These are phyloP conservation scores for Euphorbia tirucalli DNA, from an alignment of 345 rosid species.

Conservation along the genomic window DNA sequence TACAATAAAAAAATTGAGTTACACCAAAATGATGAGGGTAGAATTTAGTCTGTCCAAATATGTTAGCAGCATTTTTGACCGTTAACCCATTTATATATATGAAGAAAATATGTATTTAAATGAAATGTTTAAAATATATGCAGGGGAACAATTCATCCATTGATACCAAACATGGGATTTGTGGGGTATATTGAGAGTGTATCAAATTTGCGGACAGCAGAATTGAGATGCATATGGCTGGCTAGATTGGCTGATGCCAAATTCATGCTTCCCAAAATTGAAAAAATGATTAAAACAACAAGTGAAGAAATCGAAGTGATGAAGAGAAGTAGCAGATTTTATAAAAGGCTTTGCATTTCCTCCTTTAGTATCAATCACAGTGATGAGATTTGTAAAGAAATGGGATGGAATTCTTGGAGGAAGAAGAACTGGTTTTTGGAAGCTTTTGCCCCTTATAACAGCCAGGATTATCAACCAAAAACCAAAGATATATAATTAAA, in stretches of 20 bases:
- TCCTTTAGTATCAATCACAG: too few species aligned
- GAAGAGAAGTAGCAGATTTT: too few species aligned
- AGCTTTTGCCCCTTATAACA: slow-evolving; percentile 43
- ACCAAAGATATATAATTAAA: neutral
- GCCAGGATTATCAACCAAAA: slow-evolving; percentile 44
- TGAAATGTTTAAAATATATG: too few species aligned
- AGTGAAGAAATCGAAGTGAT: slow-evolving; percentile 41
- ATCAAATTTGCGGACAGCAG: slow-evolving; percentile 25
- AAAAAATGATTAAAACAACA: too few species aligned
- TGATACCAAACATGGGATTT: slow-evolving; percentile 62
- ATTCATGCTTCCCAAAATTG: slow-evolving; percentile 44
- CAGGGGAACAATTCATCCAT: slow-evolving; percentile 56
- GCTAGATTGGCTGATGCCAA: slow-evolving; percentile 36
- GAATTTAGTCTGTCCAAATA: too few species aligned
- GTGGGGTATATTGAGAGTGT: slow-evolving; percentile 57
- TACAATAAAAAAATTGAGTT: too few species aligned
- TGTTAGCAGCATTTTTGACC: too few species aligned
- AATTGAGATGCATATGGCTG: slow-evolving; percentile 55
- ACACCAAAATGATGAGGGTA: too few species aligned
- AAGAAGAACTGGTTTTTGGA: slow-evolving; percentile 41
- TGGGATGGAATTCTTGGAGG: slow-evolving; percentile 55
- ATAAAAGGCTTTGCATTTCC: too few species aligned
- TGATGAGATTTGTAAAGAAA: too few species aligned
- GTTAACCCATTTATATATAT: too few species aligned
- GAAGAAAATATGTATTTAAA: too few species aligned